Percentiles rank a stretch among this genome's conserved stretches.
Conservation (phyloP, 768 basidiomycete species). For the Suillus subaureus region DNA sequence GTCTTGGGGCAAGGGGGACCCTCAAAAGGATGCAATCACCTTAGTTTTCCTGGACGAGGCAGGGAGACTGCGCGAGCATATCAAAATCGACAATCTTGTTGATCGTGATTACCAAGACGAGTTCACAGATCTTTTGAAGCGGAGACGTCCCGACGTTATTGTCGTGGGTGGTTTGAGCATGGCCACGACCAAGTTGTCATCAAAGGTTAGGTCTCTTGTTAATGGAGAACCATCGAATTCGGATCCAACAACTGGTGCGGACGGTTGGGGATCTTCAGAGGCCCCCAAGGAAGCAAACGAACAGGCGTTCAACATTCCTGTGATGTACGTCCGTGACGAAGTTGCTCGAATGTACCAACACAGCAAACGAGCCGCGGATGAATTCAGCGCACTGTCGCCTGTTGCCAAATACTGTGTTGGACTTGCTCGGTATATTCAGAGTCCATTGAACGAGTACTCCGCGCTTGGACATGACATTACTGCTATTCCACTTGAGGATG, state of each 20-base stretch:
- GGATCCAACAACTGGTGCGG: slow-evolving; percentile 19
- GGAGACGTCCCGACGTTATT: slow-evolving; percentile 85
- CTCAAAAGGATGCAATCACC: slow-evolving; percentile 85
- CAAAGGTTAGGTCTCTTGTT: slow-evolving; percentile 63
- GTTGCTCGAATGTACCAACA: slow-evolving; percentile 94
- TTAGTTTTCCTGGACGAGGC: slow-evolving; percentile 86
- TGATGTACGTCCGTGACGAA: slow-evolving; percentile 87
- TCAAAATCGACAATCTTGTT: slow-evolving; percentile 84
- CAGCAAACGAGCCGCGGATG: slow-evolving; percentile 80
- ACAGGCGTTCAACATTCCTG: slow-evolving; percentile 60
- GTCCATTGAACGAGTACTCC: slow-evolving; percentile 91
- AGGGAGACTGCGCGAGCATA: slow-evolving; percentile 88
- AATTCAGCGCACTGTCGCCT: slow-evolving; percentile 76
- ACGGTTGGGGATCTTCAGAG: slow-evolving; percentile 30
- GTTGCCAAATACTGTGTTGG: slow-evolving; percentile 93
- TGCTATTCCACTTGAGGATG: slow-evolving; percentile 81
- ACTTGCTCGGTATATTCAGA: slow-evolving; percentile 90
- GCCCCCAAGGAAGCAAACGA: slow-evolving; percentile 36
- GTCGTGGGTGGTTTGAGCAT: slow-evolving; percentile 89
- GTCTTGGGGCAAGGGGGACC: slow-evolving; percentile 96
- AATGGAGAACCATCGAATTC: slow-evolving; percentile 26
- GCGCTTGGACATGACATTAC: slow-evolving; percentile 85
- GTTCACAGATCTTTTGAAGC: slow-evolving; percentile 80
- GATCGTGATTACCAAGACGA: slow-evolving; percentile 69
- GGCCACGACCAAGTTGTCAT: slow-evolving; percentile 71